These are phyloP conservation scores for Talaromyces pinophilus DNA, from an alignment of 2,329 filamentous ascomycete species.

Conservation along the genomic window DNA sequence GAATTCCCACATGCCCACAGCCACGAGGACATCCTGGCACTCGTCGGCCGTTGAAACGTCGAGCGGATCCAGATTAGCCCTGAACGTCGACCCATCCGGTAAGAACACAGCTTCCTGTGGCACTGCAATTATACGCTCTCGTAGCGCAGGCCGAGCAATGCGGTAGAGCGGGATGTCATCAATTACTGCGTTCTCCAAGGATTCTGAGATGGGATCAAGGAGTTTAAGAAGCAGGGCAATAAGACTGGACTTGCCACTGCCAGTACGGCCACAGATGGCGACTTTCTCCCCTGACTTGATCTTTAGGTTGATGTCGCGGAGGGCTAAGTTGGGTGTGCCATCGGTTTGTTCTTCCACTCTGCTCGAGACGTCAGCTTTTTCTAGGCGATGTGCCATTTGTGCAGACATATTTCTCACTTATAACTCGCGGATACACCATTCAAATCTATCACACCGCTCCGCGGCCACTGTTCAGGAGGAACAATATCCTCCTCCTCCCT, in stretches of 20 bases:
- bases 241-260: slow-evolving; percentile 42
- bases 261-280: slow-evolving; percentile 45
- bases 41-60: slow-evolving; percentile 32
- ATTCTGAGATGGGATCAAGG: slow-evolving; percentile 7
- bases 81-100: slow-evolving; percentile 36
- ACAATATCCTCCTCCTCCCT: slow-evolving; percentile 12
- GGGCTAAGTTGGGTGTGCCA: slow-evolving; percentile 35
- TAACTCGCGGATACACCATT: slow-evolving; percentile 17
- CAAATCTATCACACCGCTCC: slow-evolving; percentile 12
- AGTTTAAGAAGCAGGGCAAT: slow-evolving; percentile 14
- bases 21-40: slow-evolving; percentile 39
- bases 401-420: background rate
- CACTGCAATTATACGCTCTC: slow-evolving; percentile 44
- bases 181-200: background rate
- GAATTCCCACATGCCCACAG: slow-evolving; percentile 40
- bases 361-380: background rate
- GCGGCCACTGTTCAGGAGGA: slow-evolving; percentile 15
- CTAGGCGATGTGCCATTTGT: background rate
- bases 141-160: slow-evolving; percentile 42
- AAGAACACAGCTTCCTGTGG: slow-evolving; percentile 49
- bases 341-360: background rate
- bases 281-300: slow-evolving; percentile 46
- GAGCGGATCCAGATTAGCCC: slow-evolving; percentile 43
- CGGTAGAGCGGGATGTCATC: slow-evolving; percentile 11
- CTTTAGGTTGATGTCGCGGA: slow-evolving; percentile 50